phyloP scores from a whole-genome alignment of 2,329 filamentous ascomycete species.

The Xylariaceae sp. region DNA sequence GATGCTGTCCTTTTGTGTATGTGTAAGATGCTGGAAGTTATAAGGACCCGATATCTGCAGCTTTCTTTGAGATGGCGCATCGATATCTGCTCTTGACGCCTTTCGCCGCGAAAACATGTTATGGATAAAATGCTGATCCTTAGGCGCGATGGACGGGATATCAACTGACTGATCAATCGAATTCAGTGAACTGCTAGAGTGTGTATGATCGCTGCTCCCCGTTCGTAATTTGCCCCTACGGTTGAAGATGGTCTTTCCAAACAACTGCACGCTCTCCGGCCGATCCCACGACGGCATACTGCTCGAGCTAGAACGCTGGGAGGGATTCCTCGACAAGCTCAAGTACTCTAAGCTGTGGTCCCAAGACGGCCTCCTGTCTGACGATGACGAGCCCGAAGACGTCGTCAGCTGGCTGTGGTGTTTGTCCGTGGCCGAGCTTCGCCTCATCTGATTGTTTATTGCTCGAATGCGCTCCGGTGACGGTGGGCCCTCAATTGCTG shows the following conservation, averaged over 20 bases:
- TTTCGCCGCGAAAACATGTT: slow-evolving; percentile 56
- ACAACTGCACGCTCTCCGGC: slow-evolving; percentile 61
- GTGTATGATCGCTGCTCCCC: slow-evolving; percentile 52
- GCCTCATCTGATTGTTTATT: slow-evolving; percentile 57
- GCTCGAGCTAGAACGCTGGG: slow-evolving; percentile 57
- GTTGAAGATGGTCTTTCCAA: slow-evolving; percentile 63
- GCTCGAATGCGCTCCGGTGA: slow-evolving; percentile 63
- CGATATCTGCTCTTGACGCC: slow-evolving; percentile 37
- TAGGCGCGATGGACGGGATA: slow-evolving; percentile 35
- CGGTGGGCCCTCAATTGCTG: slow-evolving; percentile 62
- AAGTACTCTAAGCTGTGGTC: slow-evolving; percentile 52
- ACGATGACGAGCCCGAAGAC: slow-evolving; percentile 60
- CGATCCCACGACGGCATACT: slow-evolving; percentile 56
- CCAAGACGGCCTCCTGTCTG: slow-evolving; percentile 52
- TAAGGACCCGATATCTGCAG: slow-evolving; percentile 64
- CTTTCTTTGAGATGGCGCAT: slow-evolving; percentile 42
- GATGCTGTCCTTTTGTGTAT: slow-evolving; percentile 55
- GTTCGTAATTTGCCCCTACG: slow-evolving; percentile 55
- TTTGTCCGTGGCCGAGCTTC: slow-evolving; percentile 51
- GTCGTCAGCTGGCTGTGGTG: slow-evolving; percentile 51
- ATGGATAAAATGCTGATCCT: slow-evolving; percentile 50
- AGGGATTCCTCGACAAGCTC: slow-evolving; percentile 58
- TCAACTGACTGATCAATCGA: slow-evolving; percentile 47
- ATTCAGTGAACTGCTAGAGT: slow-evolving; percentile 52
- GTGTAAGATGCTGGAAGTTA: slow-evolving; percentile 68